Base-by-base conservation (phyloP, 305 asterid species). In the Rubia peregrina region DNA sequence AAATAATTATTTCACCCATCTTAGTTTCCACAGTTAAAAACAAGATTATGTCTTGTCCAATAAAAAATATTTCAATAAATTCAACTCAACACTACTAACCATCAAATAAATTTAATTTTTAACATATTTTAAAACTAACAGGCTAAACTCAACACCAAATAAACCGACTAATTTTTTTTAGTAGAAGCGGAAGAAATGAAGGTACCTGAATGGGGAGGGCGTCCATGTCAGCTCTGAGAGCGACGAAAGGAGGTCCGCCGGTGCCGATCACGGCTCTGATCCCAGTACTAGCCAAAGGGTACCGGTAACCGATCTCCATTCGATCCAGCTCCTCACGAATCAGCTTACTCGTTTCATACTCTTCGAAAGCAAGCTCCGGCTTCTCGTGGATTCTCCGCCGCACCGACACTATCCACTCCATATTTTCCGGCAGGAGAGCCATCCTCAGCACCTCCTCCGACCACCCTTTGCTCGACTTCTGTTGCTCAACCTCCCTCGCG, bases 141-240 rank as follows among this genome's bases (percentile, higher is more conserved):
- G n/a, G n/a, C n/a, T n/a, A n/a, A 24, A 24, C 26, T 24, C 26
- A 24, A 24, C 1, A 24, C 26, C 26, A 24, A 24, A 24, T 24
- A 24, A 24, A 24, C 0, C 1, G 26, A 24, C 26, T 24, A 24
- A 0, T 24, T 24, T 33, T 33, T 33, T 33, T 33, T 2, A 1
- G 2, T 2, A 1, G 2, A 2, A 33, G 2, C 0, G 36, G 36
- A 33, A 33, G 36, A 21, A 69, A 21, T 19, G 21, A 7, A 63
- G 6, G 49, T 7, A 92, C 98, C 98, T 94, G 96, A 77, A 94
- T 84, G 16, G 98, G 98, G 26, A 94, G 84, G 6, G 98, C 98
- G 76, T 94, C 97, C 98, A 91, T 94, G 59, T 94, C 97, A 21
- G 98, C 98, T 70, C 98, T 78, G 69, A 94, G 51, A 11, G 90